A percentile compares a stretch with the other conserved stretches of the same genome.
These are phyloP conservation scores for Penicillium riverlandense DNA, from an alignment of 495 filamentous ascomycete species.

Conservation along the genomic window DNA sequence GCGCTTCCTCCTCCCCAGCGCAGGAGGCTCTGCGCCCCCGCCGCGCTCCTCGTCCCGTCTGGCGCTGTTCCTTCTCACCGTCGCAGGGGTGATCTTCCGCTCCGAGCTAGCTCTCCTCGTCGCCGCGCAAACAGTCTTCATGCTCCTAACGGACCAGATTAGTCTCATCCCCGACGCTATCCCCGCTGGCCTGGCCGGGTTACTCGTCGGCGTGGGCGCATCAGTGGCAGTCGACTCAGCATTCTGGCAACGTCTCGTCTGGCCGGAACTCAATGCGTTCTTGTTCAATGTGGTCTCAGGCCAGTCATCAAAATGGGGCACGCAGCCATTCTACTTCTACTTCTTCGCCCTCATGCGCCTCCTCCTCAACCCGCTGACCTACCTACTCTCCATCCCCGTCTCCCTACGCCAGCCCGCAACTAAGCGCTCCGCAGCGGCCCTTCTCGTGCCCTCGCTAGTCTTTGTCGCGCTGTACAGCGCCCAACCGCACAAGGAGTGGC, in stretches of 20 bases:
- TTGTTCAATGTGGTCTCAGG: conserved; percentile 74
- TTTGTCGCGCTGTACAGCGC: conserved; percentile 76
- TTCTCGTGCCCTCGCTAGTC: conserved; percentile 58
- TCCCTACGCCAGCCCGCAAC: conserved; percentile 49
- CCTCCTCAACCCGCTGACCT: conserved; percentile 67
- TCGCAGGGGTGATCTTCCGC: conserved; percentile 82
- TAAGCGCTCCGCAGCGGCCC: conserved; percentile 33
- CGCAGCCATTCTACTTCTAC: conserved; percentile 77
- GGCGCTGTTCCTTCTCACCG: conserved; percentile 66
- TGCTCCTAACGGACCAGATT: conserved; percentile 49
- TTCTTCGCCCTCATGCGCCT: conserved; percentile 78
- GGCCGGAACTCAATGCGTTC: conserved; percentile 89
- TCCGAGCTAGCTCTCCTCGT: conserved; percentile 85
- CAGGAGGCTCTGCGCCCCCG: conserved; percentile 9
- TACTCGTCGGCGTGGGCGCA: conserved; percentile 49
- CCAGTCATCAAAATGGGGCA: conserved; percentile 79
- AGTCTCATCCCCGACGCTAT: conserved; percentile 51
- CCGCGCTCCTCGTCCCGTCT: conserved; percentile 16
- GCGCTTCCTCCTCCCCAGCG: conserved; percentile 51
- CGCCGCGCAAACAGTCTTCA: conserved; percentile 31
- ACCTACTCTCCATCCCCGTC: conserved; percentile 56
- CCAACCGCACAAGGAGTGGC: conserved; percentile 93
- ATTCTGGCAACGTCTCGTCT: conserved; percentile 80
- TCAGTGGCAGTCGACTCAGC: conserved; percentile 77
- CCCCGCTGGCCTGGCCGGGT: conserved; percentile 59